Evolutionary conservation across 352 stramenopile species (phyloP).

Genomic region (Peronosclerospora sorghi): DNA sequence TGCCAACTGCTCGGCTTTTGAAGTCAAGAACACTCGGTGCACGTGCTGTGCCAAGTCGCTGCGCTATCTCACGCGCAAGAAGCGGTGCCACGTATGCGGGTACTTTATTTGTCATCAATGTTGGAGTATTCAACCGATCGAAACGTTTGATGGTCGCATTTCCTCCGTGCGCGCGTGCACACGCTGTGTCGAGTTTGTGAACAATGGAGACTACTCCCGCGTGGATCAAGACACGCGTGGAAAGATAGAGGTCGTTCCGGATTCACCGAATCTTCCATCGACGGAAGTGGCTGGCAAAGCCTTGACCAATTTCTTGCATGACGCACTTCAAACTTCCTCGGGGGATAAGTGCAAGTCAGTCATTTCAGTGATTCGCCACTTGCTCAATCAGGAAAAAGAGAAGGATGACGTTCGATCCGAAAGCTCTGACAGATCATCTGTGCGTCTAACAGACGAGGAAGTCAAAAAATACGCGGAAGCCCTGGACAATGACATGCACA

Average conservation of each 20-base stretch:
- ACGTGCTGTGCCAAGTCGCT: no score
- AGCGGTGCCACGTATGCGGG: no score
- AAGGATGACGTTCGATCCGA: constrained; percentile 8
- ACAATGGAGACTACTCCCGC: constrained; percentile 36
- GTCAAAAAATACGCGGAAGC: constrained; percentile 20
- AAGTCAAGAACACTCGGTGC: no score
- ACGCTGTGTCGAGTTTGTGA: constrained; percentile 41
- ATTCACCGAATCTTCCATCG: constrained; percentile 5
- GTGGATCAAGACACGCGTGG: constrained; percentile 24
- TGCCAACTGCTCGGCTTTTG: no score
- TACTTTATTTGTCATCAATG: no score
- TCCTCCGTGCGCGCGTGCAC: constrained; percentile 34
- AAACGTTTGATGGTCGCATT: constrained; percentile 19
- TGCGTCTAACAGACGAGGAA: constrained; percentile 18
- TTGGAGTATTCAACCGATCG: constrained; percentile 17
- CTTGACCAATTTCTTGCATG: constrained; percentile 20
- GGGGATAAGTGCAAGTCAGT: constrained; percentile 28
- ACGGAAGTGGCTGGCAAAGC: constrained; percentile 13
- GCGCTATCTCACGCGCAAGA: no score
- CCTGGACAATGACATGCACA: constrained; percentile 19
- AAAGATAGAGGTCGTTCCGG: constrained; percentile 12
- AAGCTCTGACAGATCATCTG: constrained; percentile 5
- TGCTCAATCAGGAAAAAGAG: constrained; percentile 35
- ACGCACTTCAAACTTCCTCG: constrained; percentile 20
- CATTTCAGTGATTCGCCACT: constrained; percentile 46